Conservation (phyloP, 306 rosid species). For the Hippophae gyantsensis region DNA sequence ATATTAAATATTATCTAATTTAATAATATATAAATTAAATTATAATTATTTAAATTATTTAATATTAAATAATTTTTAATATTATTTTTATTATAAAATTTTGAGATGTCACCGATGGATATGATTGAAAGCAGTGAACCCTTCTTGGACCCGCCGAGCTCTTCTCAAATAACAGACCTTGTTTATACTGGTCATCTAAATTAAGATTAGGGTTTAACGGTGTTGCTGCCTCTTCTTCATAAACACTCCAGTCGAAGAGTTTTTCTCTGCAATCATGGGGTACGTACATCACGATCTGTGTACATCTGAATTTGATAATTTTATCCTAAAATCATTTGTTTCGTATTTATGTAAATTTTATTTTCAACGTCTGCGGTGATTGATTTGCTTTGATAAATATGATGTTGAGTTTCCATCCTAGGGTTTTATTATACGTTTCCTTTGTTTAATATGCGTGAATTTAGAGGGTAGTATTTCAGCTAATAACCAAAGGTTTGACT, state of each 20-base stretch:
- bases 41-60: too few relatives aligned
- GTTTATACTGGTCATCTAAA: slow-evolving; percentile 1
- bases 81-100: too few relatives aligned
- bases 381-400: not conserved
- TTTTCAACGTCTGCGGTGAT: not conserved
- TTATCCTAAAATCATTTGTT: too few relatives aligned
- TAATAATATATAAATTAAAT: too few relatives aligned
- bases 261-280: slow-evolving; percentile 38
- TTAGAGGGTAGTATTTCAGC: not conserved
- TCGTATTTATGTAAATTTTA: too few relatives aligned
- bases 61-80: too few relatives aligned
- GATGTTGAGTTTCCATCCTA: not conserved
- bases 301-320: not conserved
- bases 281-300: not conserved
- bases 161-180: not conserved
- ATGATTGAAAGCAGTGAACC: too few relatives aligned
- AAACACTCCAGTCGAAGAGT: slow-evolving; percentile 11
- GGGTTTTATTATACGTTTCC: not conserved
- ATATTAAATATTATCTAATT: too few relatives aligned
- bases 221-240: slow-evolving; percentile 16
- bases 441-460: not conserved
- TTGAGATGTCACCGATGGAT: too few relatives aligned
- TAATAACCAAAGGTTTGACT: too few relatives aligned
- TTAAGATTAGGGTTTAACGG: slow-evolving; percentile 30
- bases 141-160: too few relatives aligned